These are phyloP conservation scores for Tolypocladium amazonense DNA, from an alignment of 2,329 filamentous ascomycete genomes.

Conservation along the genomic window DNA sequence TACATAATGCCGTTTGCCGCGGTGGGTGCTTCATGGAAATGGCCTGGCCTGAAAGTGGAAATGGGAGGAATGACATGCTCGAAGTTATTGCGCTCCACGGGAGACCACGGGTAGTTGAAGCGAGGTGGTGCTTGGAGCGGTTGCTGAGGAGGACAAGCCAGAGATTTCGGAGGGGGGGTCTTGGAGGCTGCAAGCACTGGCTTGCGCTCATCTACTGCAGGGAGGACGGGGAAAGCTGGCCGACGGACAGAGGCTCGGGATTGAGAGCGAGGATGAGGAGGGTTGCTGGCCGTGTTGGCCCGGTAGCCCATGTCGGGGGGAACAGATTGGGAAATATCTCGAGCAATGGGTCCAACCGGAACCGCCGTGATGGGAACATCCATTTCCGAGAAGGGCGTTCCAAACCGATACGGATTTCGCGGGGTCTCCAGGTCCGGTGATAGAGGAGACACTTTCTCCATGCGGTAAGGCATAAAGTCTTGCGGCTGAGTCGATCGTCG, in stretches of 20 bases:
- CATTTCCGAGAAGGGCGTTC: slow-evolving; percentile 84
- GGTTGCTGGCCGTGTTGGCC: slow-evolving; percentile 21
- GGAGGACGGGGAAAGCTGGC: slow-evolving; percentile 58
- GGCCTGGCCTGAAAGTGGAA: slow-evolving; percentile 11
- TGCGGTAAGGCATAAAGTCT: slow-evolving; percentile 37
- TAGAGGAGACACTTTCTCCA: slow-evolving; percentile 38
- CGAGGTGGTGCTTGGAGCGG: slow-evolving; percentile 42
- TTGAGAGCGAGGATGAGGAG: slow-evolving; percentile 32
- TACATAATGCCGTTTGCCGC: slow-evolving; percentile 50
- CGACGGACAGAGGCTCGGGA: slow-evolving; percentile 50
- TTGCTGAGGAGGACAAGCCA: slow-evolving; percentile 22
- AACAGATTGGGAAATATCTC: slow-evolving; percentile 79
- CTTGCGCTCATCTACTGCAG: slow-evolving; percentile 57
- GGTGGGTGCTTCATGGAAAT: slow-evolving; percentile 16
- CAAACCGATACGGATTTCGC: slow-evolving; percentile 57
- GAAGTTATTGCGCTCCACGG: slow-evolving; percentile 31
- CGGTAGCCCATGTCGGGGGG: slow-evolving; percentile 87
- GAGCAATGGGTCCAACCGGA: slow-evolving; percentile 58
- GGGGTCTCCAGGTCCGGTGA: slow-evolving; percentile 49
- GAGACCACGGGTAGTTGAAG: slow-evolving; percentile 45
- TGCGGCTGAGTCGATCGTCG: slow-evolving; percentile 14
- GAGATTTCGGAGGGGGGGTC: slow-evolving; percentile 23
- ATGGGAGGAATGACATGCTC: slow-evolving; percentile 34
- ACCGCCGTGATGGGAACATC: slow-evolving; percentile 75
- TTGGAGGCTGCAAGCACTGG: slow-evolving; percentile 26